Evolutionary conservation across 176 grass and related monocot genomes (phyloP).

Genomic region (Oryza glaberrima): DNA sequence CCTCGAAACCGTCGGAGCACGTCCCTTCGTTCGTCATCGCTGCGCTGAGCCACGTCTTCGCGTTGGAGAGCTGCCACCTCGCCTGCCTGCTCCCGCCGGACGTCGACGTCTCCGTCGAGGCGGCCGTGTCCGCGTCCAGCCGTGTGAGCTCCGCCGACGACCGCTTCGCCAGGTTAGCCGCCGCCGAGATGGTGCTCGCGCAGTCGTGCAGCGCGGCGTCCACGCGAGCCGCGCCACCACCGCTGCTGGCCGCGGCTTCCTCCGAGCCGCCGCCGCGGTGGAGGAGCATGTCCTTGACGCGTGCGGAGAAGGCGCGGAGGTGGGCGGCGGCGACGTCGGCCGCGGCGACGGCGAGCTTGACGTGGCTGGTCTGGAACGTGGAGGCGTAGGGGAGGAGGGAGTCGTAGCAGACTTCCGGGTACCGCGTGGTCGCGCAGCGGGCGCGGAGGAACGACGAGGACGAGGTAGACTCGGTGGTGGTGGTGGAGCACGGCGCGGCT

Average conservation of each 20-base stretch:
- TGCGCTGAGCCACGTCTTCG: constrained; percentile 79
- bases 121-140: background rate
- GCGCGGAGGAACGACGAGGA: background rate
- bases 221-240: background rate
- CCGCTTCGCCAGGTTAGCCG: constrained; percentile 27
- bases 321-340: constrained; percentile 26
- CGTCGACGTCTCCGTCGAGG: background rate
- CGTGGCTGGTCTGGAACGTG: constrained; percentile 21
- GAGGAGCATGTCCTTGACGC: constrained; percentile 18
- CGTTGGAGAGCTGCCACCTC: constrained; percentile 55
- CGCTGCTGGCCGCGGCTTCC: background rate
- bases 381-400: constrained; percentile 44
- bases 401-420: constrained; percentile 44
- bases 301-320: constrained; percentile 35
- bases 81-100: constrained; percentile 36
- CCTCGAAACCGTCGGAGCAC: constrained; percentile 47
- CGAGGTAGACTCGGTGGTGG: background rate
- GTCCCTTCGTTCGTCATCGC: constrained; percentile 62
- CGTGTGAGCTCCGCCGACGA: constrained; percentile 16
- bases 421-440: constrained; percentile 32
- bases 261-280: background rate
- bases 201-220: constrained; percentile 49
- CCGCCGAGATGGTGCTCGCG: constrained; percentile 28
- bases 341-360: constrained; percentile 45
- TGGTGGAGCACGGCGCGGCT: background rate